A percentile compares a stretch with the other conserved stretches of the same genome.
Evolutionary conservation across 352 stramenopile genomes (phyloP).

Genomic region (Thraustotheca clavata): DNA sequence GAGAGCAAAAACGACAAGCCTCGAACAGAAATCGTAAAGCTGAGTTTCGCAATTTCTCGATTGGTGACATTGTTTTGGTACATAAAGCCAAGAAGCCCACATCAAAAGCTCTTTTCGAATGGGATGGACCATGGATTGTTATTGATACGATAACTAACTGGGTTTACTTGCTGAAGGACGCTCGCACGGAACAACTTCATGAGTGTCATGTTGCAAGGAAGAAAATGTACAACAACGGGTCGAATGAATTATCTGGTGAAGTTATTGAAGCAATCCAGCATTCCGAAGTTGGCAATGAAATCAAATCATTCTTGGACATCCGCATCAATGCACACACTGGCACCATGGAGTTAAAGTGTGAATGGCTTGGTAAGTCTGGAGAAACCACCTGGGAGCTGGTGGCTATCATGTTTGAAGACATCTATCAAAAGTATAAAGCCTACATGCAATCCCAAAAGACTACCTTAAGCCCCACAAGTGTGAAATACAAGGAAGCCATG

Average conservation of each 20-base stretch:
- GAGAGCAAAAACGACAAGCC: neutral
- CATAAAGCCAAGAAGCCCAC: neutral
- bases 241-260: neutral
- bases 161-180: neutral
- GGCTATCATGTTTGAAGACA: neutral
- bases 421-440: neutral
- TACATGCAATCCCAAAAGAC: neutral
- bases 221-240: neutral
- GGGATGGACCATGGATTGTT: constrained; percentile 2
- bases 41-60: neutral
- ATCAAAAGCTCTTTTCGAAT: neutral
- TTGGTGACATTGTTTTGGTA: neutral
- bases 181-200: neutral
- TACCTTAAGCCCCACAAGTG: neutral
- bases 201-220: neutral
- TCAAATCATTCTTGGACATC: too few species aligned
- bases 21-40: neutral
- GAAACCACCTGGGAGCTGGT: too few species aligned
- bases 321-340: too few species aligned
- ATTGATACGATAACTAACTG: neutral
- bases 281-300: too few species aligned
- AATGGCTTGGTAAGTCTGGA: too few species aligned
- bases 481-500: neutral
- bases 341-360: too few species aligned
- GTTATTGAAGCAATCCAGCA: too few species aligned